These are phyloP conservation scores for Starmera pachycereana DNA, from an alignment of 805 yeast species.

Conservation along the genomic window DNA sequence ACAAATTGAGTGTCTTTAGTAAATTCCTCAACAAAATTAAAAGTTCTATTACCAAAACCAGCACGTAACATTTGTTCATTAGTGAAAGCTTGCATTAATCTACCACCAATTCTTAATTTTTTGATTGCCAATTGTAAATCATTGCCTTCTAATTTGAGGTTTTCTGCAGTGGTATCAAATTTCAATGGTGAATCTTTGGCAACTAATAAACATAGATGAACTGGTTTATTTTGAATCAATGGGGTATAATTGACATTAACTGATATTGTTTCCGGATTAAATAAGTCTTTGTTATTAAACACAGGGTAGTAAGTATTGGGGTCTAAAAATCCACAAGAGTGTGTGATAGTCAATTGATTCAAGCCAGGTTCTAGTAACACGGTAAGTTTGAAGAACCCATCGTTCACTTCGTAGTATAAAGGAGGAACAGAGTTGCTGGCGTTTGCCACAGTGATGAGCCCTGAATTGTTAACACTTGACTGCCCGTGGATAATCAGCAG, in stretches of 20 bases:
- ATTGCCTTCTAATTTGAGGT: conserved; percentile 44
- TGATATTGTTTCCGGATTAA: conserved; percentile 5
- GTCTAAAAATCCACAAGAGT: conserved; percentile 25
- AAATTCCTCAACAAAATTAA: conserved; percentile 63
- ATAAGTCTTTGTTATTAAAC: conserved; percentile 1
- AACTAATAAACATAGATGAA: conserved; percentile 70
- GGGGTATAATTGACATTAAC: conserved; percentile 42
- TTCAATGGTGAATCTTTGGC: conserved; percentile 65
- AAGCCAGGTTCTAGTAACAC: conserved; percentile 62
- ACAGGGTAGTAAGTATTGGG: conserved; percentile 21
- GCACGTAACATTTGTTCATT: conserved; percentile 77
- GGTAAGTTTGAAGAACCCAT: conserved; percentile 65
- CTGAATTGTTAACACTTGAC: conserved; percentile 18
- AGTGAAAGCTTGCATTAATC: conserved; percentile 87
- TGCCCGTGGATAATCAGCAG: conserved; percentile 40
- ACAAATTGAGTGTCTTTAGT: conserved; percentile 40
- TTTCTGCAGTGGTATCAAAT: conserved; percentile 60
- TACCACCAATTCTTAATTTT: conserved; percentile 71
- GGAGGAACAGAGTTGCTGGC: conserved; percentile 43
- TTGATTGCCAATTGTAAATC: conserved; percentile 58
- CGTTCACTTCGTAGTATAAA: conserved; percentile 56
- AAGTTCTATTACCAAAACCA: conserved; percentile 72
- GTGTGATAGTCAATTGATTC: conserved; percentile 46
- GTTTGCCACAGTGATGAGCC: conserved; percentile 33
- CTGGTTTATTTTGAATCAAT: conserved; percentile 53